Base-by-base conservation (phyloP, 2,329 filamentous ascomycete genomes). In the Bipolaris oryzae region DNA sequence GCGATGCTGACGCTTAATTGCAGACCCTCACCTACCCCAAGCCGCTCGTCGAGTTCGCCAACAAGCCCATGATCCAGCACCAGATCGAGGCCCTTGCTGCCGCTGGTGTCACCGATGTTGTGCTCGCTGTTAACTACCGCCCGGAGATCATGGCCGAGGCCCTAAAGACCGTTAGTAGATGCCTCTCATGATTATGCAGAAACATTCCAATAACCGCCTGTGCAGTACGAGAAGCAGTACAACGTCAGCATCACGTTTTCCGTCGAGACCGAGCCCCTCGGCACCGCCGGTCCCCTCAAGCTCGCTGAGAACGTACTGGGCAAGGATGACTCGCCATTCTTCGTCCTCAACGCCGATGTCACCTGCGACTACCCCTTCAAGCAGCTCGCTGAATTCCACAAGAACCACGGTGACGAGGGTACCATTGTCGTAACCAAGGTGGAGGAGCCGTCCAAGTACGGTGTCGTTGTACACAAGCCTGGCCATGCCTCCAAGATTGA, bases 341-440 rank as follows among this genome's bases (percentile, higher is more conserved):
- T 99, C 79, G 95, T 99, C 52, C 88, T 99, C 70, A 99, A 99
- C 85, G 96, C 92, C 51, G 94, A 99, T 75, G 89, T 99, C 74
- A 98, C 96, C 77, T 99, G 94, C 86, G 93, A 98, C 69, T 98
- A 94, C 78, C 95, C 94, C 53, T 97, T 99, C 83, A 83, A 91
- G 77, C 85, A 96, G 70, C 87, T 98, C 49, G 90, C 90, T 59
- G 87, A 88, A 18, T 98, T 96, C 86, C 95, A 98, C 86, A 94
- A 91, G 80, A 80, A 82, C 55, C 95, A 99, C 79, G 95, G 94
- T 58, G 87, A 96, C 49, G 95, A 99, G 83, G 95, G 94, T 67
- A 99, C 94, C 67, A 99, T 99, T 73, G 90, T 96, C 45, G 94
- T 98, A 62, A 99, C 94, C 74, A 99, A 98, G 85, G 94, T 99